These are phyloP conservation scores for Plasmodium fragile DNA, from an alignment of 169 alveolate species.

Conservation along the genomic window DNA sequence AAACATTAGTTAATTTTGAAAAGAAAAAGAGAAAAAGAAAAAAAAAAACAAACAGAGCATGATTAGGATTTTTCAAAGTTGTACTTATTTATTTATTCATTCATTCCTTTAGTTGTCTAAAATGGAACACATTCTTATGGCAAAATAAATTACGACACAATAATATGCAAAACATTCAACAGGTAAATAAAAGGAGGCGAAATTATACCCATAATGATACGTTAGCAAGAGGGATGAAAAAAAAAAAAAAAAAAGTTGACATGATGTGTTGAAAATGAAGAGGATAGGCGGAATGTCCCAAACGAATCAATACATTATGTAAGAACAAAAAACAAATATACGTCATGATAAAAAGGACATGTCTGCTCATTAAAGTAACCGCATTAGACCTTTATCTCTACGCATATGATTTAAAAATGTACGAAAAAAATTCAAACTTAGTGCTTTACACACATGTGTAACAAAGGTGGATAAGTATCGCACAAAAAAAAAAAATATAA, in stretches of 20 bases:
- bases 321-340: not conserved
- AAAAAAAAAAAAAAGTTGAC: slow-evolving; percentile 8
- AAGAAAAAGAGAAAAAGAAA: not conserved
- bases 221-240: not conserved
- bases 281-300: not conserved
- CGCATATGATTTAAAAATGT: slow-evolving; percentile 3
- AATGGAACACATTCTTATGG: not conserved
- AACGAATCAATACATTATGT: not conserved
- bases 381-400: not conserved
- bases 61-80: slow-evolving; percentile 11
- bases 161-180: not conserved
- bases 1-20: not conserved
- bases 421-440: not conserved
- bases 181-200: slow-evolving; percentile 10
- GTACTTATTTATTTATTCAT: not conserved
- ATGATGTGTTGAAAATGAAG: not conserved
- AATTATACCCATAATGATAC: slow-evolving; percentile 5
- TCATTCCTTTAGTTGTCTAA: slow-evolving; percentile 22
- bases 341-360: not conserved
- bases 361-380: not conserved
- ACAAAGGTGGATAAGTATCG: not conserved
- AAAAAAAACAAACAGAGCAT: not conserved
- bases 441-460: not conserved
- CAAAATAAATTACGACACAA: not conserved
- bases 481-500: not conserved